Conservation (phyloP, 2,329 filamentous ascomycete genomes). For the Hirsutella minnesotensis region DNA sequence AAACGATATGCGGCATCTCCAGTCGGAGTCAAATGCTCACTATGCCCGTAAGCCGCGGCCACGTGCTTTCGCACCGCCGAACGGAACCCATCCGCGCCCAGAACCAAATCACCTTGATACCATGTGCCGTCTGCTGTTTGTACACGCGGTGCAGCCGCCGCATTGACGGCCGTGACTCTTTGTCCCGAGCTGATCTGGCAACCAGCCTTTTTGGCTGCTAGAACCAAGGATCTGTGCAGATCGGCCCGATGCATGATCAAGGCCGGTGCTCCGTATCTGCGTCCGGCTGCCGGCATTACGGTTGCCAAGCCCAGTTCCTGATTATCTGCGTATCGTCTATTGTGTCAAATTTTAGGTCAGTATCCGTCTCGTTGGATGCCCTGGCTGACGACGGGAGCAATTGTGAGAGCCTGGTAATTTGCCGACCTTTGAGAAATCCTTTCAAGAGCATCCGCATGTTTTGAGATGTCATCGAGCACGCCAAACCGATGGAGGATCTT, state of each 20-base stretch:
- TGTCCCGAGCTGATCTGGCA: slow-evolving; percentile 33
- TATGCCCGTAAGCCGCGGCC: slow-evolving; percentile 37
- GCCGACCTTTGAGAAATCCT: slow-evolving; percentile 9
- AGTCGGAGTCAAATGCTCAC: slow-evolving; percentile 33
- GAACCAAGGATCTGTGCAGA: slow-evolving; percentile 10
- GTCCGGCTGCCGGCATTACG: slow-evolving; percentile 8
- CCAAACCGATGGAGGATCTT: slow-evolving; percentile 62
- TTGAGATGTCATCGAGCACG: slow-evolving; percentile 54
- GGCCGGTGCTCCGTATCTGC: slow-evolving; percentile 12
- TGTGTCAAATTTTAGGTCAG: too few relatives aligned
- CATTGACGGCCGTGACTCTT: slow-evolving; percentile 13
- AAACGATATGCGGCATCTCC: slow-evolving; percentile 43
- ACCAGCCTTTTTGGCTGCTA: slow-evolving; percentile 8
- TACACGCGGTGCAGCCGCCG: slow-evolving; percentile 11
- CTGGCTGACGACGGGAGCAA: too few relatives aligned
- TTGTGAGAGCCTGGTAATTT: too few relatives aligned
- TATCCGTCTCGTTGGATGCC: too few relatives aligned
- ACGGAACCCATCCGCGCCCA: slow-evolving; percentile 44
- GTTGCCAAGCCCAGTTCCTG: slow-evolving; percentile 11
- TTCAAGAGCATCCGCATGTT: slow-evolving; percentile 10
- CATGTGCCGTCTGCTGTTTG: slow-evolving; percentile 15
- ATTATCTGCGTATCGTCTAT: slow-evolving; percentile 12
- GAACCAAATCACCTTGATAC: slow-evolving; percentile 35
- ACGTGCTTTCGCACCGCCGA: slow-evolving; percentile 35
- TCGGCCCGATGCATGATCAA: slow-evolving; percentile 15